Evolutionary conservation across 139 green algal genomes (phyloP).

Genomic region (Chlorella sp.): DNA sequence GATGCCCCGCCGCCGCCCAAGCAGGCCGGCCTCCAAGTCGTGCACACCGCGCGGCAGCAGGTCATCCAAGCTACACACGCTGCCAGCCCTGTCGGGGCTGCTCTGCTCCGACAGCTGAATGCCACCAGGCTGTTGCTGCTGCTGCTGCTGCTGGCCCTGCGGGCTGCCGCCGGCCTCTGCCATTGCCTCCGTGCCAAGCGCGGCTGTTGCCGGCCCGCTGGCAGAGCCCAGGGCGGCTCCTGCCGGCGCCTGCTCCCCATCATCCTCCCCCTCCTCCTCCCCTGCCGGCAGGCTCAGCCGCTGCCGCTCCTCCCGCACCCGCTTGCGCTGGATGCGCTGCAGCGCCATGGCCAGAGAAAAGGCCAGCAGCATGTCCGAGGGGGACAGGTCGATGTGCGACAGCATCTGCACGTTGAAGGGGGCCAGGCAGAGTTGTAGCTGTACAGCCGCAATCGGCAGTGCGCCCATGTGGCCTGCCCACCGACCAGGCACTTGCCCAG

Average conservation of each 20-base stretch:
- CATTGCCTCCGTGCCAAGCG: not conserved
- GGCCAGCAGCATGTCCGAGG: constrained; percentile 55
- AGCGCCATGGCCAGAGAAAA: constrained; percentile 54
- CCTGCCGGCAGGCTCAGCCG: not conserved
- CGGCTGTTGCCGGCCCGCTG: not conserved
- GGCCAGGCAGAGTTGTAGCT: no score
- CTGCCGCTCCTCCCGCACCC: not conserved
- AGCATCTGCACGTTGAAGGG: constrained; percentile 46
- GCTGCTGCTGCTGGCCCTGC: not conserved
- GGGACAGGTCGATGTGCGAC: constrained; percentile 55
- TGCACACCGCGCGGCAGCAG: not conserved
- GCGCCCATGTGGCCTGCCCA: not conserved
- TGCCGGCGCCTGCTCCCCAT: not conserved
- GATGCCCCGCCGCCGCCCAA: no score
- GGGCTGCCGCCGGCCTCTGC: not conserved
- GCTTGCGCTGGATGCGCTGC: constrained; percentile 30
- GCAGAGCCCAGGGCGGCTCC: no score
- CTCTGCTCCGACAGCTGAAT: constrained; percentile 23
- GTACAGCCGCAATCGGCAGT: no score
- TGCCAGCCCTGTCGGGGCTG: constrained; percentile 1
- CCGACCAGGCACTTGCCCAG: not conserved
- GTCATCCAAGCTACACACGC: constrained; percentile 1
- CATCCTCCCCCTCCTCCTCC: not conserved
- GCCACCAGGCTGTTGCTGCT: not conserved
- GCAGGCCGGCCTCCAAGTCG: not conserved